Conservation (phyloP, 2,329 filamentous ascomycete species). For the Fusarium marasasianum region DNA sequence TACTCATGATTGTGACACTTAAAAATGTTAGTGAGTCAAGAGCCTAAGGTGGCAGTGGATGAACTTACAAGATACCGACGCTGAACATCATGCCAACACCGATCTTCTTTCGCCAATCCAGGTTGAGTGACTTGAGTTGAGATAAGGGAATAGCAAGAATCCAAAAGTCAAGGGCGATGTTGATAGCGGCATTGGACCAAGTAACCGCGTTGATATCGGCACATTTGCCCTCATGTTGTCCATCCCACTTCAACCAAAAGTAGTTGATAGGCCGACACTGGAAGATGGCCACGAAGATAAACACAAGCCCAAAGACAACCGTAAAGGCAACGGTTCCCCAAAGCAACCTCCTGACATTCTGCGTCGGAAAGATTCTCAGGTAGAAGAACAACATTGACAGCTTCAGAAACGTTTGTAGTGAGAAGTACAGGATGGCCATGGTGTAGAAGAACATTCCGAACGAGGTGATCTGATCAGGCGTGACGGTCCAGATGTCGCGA, state of each 20-base stretch:
- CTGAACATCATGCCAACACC: conserved; percentile 62
- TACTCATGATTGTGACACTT: conserved; percentile 52
- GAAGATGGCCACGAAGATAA: conserved; percentile 56
- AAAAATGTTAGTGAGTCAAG: background rate
- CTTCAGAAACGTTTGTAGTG: conserved; percentile 57
- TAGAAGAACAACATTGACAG: conserved; percentile 65
- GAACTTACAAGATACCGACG: conserved; percentile 57
- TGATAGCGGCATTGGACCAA: conserved; percentile 63
- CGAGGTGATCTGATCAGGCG: conserved; percentile 51
- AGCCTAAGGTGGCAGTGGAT: too few relatives aligned
- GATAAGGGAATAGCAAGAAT: conserved; percentile 62
- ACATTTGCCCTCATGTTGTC: conserved; percentile 57
- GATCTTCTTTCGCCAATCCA: conserved; percentile 60
- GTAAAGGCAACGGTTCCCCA: conserved; percentile 55
- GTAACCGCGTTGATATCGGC: conserved; percentile 58
- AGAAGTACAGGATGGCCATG: conserved; percentile 57
- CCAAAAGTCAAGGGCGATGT: conserved; percentile 62
- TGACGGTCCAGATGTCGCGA: conserved; percentile 61
- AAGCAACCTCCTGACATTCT: conserved; percentile 51
- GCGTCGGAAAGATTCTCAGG: conserved; percentile 61
- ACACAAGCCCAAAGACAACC: conserved; percentile 52
- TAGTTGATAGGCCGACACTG: conserved; percentile 61
- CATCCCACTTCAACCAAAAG: conserved; percentile 65
- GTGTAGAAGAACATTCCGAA: conserved; percentile 57
- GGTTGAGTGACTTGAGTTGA: conserved; percentile 53